Evolutionary conservation across 495 filamentous ascomycete genomes (phyloP), one percentile per base, ranked within the genome.

Genomic region (Annulohypoxylon stygium): DNA sequence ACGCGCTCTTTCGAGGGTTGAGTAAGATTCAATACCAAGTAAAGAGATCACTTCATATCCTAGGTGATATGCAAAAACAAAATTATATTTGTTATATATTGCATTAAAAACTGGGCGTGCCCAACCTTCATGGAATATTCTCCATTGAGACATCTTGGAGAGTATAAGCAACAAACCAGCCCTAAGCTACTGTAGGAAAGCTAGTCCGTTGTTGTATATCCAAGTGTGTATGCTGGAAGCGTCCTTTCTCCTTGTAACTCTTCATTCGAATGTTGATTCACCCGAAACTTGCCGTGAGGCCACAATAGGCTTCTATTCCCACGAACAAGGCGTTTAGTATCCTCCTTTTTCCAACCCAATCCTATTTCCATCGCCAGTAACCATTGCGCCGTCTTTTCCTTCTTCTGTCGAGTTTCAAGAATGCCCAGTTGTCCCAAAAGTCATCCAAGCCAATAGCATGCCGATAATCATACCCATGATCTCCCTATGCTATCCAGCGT

Each of bases 401-500:
- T n/a, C 41, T 59, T 43, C 18, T 54, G 57, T 47, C n/a, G 30
- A 58, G 43, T 33, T 37, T 62, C n/a, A 23, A 54, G 33, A 64
- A 62, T 41, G 30, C 61, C 53, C 11, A 39, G 16, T 23, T 34
- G 37, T 58, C 37, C 10, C 14, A 47, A 23, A n/a, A 47, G 20
- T 34, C 43, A 20, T n/a, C 5, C 7, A 34, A 65, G 5, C 10
- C 23, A 58, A 50, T 3, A 60, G n/a, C 20, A 39, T 39, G 39
- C 16, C 20, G 60, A 59, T 25, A 58, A 51, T 14, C 37, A 54
- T 11, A 25, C n/a, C 48, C n/a, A 51, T 54, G 20, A 30, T 3
- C 9, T 25, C 41, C 53, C 48, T 73, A 78, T 18, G 76, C 51
- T 37, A 77, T 59, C 78, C 77, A 81, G 14, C 75, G 73, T 54